Base-by-base conservation (phyloP, 768 basidiomycete genomes). In the Cantharellus cinnabarinus region DNA sequence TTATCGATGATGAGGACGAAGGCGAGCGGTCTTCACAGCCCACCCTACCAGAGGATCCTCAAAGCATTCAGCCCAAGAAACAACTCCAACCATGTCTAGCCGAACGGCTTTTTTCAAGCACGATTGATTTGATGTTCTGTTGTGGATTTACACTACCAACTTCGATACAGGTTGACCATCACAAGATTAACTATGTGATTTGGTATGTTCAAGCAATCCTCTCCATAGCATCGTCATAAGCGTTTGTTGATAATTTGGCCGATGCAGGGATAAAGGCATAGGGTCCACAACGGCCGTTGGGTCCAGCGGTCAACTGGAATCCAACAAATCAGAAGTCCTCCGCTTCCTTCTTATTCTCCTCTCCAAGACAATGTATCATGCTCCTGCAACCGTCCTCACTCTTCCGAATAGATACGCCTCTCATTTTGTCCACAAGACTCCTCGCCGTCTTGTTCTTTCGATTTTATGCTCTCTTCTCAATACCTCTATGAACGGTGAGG, bases 391-490 rank as follows among this genome's bases (percentile, higher is more conserved):
- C 3, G 70, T 95, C 29, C 79, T 65, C 84, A 69, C 76, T 79
- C 15, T 80, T 78, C 85, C 86, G 4, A 70, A 70, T 2, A 75
- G 79, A 50, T 90, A 87, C 66, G 79, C 87, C 15, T 76, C 85
- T 4, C 79, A 89, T 67, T 74, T 89, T 53, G 82, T 85, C 5
- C 85, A 89, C 69, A 75, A 81, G 68, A 78, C 80, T 58, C 75
- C 83, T 61, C 77, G 89, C 59, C 79, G 85, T 50, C 79, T 91
- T 64, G 82, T 93, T n/a, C 75, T 99, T 59, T 91, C 93, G 2
- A 72, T 97, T 37, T 72, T 99, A 4, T 99, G 94, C 70, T 97
- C 93, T 3, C 72, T 95, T 51, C 73, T 99, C 61, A 99, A 99
- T 67, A 94, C 89, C 5, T 80, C 81, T 58, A 78, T 88, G 77